Evolutionary conservation across 495 filamentous ascomycete genomes (phyloP).

Genomic region (Aspergillus homomorphus): DNA sequence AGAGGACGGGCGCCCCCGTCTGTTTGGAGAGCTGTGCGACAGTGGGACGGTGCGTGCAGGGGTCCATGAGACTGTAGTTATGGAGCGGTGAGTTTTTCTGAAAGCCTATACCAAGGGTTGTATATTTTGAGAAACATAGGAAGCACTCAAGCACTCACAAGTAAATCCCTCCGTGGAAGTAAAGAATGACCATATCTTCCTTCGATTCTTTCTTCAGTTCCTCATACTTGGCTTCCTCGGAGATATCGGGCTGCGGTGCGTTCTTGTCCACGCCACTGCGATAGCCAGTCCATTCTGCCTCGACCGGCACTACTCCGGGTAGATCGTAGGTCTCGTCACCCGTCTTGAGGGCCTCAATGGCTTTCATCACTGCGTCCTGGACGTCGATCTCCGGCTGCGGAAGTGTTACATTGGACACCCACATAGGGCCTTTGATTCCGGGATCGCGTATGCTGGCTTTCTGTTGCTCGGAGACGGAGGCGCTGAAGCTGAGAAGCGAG

Average conservation of each 20-base stretch:
- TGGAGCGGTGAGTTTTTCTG: background rate
- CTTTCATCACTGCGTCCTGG: conserved; percentile 55
- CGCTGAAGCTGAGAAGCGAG: conserved; percentile 48
- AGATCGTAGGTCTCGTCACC: conserved; percentile 47
- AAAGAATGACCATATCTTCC: conserved; percentile 68
- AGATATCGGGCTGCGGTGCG: conserved; percentile 52
- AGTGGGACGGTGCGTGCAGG: conserved; percentile 57
- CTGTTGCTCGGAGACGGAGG: conserved; percentile 61
- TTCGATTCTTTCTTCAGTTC: conserved; percentile 67
- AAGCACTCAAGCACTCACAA: conserved; percentile 38
- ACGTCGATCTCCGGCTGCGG: conserved; percentile 56
- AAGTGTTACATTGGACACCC: conserved; percentile 68
- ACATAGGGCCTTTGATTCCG: conserved; percentile 73
- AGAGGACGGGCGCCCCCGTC: conserved; percentile 62
- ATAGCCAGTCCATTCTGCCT: conserved; percentile 87
- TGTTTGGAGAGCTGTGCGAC: conserved; percentile 46
- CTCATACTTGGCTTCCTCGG: conserved; percentile 69
- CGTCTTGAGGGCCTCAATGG: conserved; percentile 60
- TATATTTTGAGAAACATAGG: background rate
- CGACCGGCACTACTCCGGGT: conserved; percentile 56
- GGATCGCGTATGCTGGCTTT: conserved; percentile 57
- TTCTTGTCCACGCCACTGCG: conserved; percentile 55
- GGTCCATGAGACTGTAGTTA: conserved; percentile 66
- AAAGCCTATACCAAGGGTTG: background rate
- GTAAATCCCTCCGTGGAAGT: conserved; percentile 89